Conservation (phyloP, 2,329 filamentous ascomycete genomes). For the Trichoderma sp. region DNA sequence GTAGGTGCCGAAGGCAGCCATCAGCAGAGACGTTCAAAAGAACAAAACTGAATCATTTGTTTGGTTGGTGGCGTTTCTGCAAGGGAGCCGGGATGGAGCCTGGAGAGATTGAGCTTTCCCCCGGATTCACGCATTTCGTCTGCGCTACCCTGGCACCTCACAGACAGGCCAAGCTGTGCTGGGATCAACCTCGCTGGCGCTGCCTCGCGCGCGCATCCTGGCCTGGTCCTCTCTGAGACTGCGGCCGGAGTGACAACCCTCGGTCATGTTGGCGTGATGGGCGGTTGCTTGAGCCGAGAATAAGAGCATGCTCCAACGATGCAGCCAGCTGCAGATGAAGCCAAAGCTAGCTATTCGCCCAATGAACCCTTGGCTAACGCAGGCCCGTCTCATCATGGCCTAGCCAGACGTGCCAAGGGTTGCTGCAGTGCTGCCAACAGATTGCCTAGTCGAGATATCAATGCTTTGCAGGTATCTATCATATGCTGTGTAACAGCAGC, state of each 20-base stretch:
- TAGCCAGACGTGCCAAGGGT: background rate
- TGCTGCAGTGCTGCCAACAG: background rate
- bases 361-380: background rate
- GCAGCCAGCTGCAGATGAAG: background rate
- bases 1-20: background rate
- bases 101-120: background rate
- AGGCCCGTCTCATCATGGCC: background rate
- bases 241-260: slow-evolving; percentile 7
- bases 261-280: slow-evolving; percentile 16
- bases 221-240: slow-evolving; percentile 17
- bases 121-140: slow-evolving; percentile 13
- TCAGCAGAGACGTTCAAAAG: background rate
- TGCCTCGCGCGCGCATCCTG: background rate
- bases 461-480: background rate
- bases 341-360: background rate
- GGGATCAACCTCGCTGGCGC: slow-evolving; percentile 14
- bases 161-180: background rate
- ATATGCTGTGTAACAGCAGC: slow-evolving; percentile 21
- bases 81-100: background rate
- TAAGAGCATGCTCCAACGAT: background rate
- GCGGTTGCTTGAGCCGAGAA: slow-evolving; percentile 22
- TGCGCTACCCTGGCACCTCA: background rate
- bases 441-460: background rate
- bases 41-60: background rate
- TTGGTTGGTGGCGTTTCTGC: slow-evolving; percentile 5